Evolutionary conservation across 2,329 filamentous ascomycete genomes (phyloP), one percentile per base, ranked within the genome.

Genomic region (Cladophialophora carrionii): DNA sequence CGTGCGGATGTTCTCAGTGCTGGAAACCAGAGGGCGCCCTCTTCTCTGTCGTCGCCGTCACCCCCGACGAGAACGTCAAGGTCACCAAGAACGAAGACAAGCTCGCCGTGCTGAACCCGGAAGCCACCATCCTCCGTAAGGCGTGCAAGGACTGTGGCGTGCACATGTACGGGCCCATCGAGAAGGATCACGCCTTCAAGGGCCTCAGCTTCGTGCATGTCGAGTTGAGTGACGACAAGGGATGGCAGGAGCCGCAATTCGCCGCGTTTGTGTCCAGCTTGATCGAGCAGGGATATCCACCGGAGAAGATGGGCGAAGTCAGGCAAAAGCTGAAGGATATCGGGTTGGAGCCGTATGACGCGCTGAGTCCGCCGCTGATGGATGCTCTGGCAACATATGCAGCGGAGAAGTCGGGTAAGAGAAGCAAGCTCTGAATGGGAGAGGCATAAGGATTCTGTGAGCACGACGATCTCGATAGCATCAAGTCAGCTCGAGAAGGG

Each of bases 241-340:
- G 87, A n/a, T 90, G 88, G 87, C 87, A 90, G 76, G 87, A 88
- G 77, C 87, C 87, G 6, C 87, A 89, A 72, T 90, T 90, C 70
- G 87, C 87, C 1, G 88, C 83, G 0, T 90, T 90, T 66, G 87
- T 90, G 46, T 86, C 83, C 41, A 87, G 83, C 62, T 85, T 89
- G 64, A 88, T 90, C 65, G 87, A 90, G 82, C 86, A 89, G 73
- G 88, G 87, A 1, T 88, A 85, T 71, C 75, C 82, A 54, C 84
- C 87, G 0, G 74, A 77, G 17, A 78, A 79, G 41, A 87, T 88
- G 71, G 82, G 80, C 56, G 81, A 79, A 20, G 83, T 90, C 3
- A 79, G 87, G 49, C 69, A 65, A 2, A 83, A 80, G 74, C 80
- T 90, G 64, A 81, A 80, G 76, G 71, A 74, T 1, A 70, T 84